Base-by-base conservation (phyloP, 2,329 filamentous ascomycete genomes). In the Stachybotrys chartarum region DNA sequence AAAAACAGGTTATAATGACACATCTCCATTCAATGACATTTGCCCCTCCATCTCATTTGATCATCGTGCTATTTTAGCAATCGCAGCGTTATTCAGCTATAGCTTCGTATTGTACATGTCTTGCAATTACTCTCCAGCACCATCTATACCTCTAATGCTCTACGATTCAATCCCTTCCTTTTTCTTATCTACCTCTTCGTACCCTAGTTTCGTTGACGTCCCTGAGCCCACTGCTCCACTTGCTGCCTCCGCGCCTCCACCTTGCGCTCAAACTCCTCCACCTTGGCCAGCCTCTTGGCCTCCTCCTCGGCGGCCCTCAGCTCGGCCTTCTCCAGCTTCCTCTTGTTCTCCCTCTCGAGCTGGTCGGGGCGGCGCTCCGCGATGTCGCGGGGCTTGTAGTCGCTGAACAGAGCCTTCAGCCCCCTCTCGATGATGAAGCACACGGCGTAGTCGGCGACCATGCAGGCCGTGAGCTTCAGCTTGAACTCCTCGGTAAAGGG, bases 361-460 rank as follows among this genome's bases (percentile, higher is more conserved):
- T 99, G 94, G 68, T 99, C 94, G 4, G 88, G 86, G 56, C 94
- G 79, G 59, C 94, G 82, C 53, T 88, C 78, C 1, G 94, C 93
- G 66, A 99, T 97, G 68, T 97, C 94, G 70, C 96, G 93, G 2
- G 94, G 91, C 61, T 85, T 86, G 76, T 90, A 96, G 72, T 99
- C 94, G 61, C 88, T 93, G 73, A 97, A 99, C 32, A 88, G 71
- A 52, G 70, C 76, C 80, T 99, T 99, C 64, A 99, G 79, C 0
- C 84, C 80, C 62, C 92, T 86, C 75, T 99, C 94, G 58, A 97
- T 89, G 42, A 90, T 58, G 78, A 85, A 97, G 77, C 94, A 99
- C 14, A 87, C 88, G 2, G 76, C 83, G 68, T 92, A 99, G 72
- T 99, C 94, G 42, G 93, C 65, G 7, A 92, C 71, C 94, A 99